Evolutionary conservation across 2,329 filamentous ascomycete genomes (phyloP).

Genomic region (Cladosporium oxysporum): DNA sequence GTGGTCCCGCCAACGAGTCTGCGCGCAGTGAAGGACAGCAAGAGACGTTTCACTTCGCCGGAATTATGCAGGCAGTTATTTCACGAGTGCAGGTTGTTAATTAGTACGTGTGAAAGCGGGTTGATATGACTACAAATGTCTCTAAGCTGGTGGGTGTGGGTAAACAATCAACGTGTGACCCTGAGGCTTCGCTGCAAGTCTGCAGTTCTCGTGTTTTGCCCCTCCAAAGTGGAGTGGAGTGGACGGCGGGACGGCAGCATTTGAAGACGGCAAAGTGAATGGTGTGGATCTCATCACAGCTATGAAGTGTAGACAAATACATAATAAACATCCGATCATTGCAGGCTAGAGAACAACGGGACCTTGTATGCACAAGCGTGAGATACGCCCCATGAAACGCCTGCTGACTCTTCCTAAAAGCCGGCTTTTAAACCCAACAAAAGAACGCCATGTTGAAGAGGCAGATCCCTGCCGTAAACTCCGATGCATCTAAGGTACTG

Average conservation of each 20-base stretch:
- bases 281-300: background rate
- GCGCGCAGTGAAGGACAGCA: background rate
- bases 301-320: background rate
- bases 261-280: background rate
- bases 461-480: background rate
- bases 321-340: constrained; percentile 3
- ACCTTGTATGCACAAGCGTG: constrained; percentile 6
- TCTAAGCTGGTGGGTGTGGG: background rate
- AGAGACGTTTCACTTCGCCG: background rate
- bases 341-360: background rate
- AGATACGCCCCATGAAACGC: constrained; percentile 8
- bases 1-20: background rate
- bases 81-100: background rate
- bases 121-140: constrained; percentile 2
- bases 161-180: constrained; percentile 7
- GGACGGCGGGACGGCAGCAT: background rate
- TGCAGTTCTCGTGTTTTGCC: constrained; percentile 4
- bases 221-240: background rate
- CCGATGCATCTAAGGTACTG: constrained; percentile 6
- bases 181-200: constrained; percentile 4
- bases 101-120: background rate
- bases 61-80: background rate
- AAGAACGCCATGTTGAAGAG: constrained; percentile 11
- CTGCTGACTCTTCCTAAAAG: background rate
- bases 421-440: background rate